Percentiles rank a stretch among this genome's conserved stretches.
These are phyloP conservation scores for Solanum peruvianum DNA, from an alignment of 257 asterid genomes.

Conservation along the genomic window DNA sequence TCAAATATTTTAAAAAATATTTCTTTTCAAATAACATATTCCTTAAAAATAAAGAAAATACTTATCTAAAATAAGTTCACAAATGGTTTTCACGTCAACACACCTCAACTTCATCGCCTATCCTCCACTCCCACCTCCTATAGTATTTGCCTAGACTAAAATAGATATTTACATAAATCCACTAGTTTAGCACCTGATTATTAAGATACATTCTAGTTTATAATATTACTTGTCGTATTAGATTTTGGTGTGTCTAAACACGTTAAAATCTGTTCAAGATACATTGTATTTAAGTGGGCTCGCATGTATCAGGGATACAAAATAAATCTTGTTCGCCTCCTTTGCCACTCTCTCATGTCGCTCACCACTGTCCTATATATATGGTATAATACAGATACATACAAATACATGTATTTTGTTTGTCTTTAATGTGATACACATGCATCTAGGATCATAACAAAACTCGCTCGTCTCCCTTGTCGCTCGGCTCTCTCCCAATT, in stretches of 20 bases:
- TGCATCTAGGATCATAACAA: too few relatives aligned
- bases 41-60: not conserved
- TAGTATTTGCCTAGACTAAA: too few relatives aligned
- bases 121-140: not conserved
- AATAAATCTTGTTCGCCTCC: not conserved
- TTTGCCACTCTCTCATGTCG: not conserved
- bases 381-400: not conserved
- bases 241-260: too few relatives aligned
- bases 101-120: not conserved
- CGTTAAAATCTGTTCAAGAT: not conserved
- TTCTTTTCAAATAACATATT: too few relatives aligned
- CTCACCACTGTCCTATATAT: not conserved
- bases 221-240: too few relatives aligned
- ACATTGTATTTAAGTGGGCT: too few relatives aligned
- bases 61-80: not conserved
- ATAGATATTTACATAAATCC: too few relatives aligned
- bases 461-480: not conserved
- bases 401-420: not conserved
- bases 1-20: too few relatives aligned
- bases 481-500: not conserved
- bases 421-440: too few relatives aligned
- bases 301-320: not conserved
- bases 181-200: too few relatives aligned
- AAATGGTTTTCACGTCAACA: not conserved
- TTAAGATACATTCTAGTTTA: too few relatives aligned